phyloP scores from a whole-genome alignment of 331 rosid genomes.

The Pyrus hybrid region DNA sequence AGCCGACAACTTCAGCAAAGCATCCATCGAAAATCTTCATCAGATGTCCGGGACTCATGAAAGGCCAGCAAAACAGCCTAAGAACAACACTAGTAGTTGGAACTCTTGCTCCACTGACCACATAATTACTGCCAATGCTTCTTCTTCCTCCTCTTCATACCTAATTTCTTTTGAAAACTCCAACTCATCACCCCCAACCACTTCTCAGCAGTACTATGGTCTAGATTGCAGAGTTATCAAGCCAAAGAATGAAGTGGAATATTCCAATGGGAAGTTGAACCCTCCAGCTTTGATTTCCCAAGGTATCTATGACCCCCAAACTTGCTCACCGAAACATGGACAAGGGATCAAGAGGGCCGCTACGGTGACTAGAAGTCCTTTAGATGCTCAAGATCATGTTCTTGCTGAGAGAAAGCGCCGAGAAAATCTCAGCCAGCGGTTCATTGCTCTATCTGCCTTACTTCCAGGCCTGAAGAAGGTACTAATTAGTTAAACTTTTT shows the following conservation, averaged over 20 bases:
- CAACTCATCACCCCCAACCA: not conserved
- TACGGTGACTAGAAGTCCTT: slow-evolving; percentile 20
- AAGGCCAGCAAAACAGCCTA: slow-evolving; percentile 22
- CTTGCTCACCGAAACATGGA: slow-evolving; percentile 10
- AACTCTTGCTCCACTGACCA: slow-evolving; percentile 14
- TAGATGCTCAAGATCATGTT: slow-evolving; percentile 71
- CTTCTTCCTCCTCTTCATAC: slow-evolving; percentile 24
- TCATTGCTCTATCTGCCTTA: slow-evolving; percentile 74
- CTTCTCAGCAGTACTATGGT: slow-evolving; percentile 11
- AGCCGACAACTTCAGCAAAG: not conserved
- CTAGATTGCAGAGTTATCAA: not conserved
- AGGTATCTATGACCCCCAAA: slow-evolving; percentile 13
- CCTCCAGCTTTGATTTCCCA: slow-evolving; percentile 19
- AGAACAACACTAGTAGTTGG: slow-evolving; percentile 4
- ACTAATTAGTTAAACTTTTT: not conserved
- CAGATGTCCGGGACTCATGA: not conserved
- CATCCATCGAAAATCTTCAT: not conserved
- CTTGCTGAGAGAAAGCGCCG: slow-evolving; percentile 79
- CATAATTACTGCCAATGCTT: not conserved
- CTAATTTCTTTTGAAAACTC: slow-evolving; percentile 17
- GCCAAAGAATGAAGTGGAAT: slow-evolving; percentile 32
- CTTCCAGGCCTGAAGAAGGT: slow-evolving; percentile 87
- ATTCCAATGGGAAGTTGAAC: slow-evolving; percentile 5
- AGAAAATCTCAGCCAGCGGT: slow-evolving; percentile 66
- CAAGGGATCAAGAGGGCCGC: slow-evolving; percentile 13